These are phyloP conservation scores for Oidiodendron maius DNA, from an alignment of 495 filamentous ascomycete species.

Conservation along the genomic window DNA sequence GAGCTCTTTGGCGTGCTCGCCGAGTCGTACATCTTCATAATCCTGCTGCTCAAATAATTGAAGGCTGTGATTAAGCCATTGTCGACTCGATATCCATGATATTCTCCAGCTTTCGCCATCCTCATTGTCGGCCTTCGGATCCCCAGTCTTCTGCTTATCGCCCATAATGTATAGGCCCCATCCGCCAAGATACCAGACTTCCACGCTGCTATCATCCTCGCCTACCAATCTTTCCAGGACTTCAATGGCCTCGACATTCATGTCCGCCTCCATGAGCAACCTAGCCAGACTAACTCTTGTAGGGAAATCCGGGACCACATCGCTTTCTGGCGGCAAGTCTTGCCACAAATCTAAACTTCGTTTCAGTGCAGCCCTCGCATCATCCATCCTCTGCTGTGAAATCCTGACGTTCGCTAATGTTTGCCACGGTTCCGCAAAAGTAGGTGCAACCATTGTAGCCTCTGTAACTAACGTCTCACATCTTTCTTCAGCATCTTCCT, in stretches of 20 bases:
- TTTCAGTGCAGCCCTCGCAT: slow-evolving; percentile 71
- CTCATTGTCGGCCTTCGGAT: slow-evolving; percentile 30
- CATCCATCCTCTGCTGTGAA: slow-evolving; percentile 69
- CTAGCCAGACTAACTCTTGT: slow-evolving; percentile 76
- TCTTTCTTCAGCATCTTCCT: slow-evolving; percentile 74
- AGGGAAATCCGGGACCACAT: slow-evolving; percentile 69
- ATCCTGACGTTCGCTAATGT: slow-evolving; percentile 91
- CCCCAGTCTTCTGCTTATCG: slow-evolving; percentile 47
- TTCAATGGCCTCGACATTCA: slow-evolving; percentile 78
- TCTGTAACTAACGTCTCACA: slow-evolving; percentile 86
- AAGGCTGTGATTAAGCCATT: slow-evolving; percentile 55
- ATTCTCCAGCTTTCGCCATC: slow-evolving; percentile 28
- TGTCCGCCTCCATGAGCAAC: slow-evolving; percentile 80
- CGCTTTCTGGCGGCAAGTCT: slow-evolving; percentile 55
- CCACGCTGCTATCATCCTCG: slow-evolving; percentile 90
- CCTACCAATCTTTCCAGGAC: slow-evolving; percentile 76
- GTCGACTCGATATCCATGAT: slow-evolving; percentile 50
- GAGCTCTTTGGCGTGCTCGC: slow-evolving; percentile 60
- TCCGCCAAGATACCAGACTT: slow-evolving; percentile 94
- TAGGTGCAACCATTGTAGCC: slow-evolving; percentile 69
- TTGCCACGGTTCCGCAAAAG: slow-evolving; percentile 78
- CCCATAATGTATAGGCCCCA: slow-evolving; percentile 81
- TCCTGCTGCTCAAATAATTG: slow-evolving; percentile 55
- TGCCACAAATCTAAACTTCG: slow-evolving; percentile 76
- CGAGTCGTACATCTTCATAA: slow-evolving; percentile 66